Evolutionary conservation across 257 asterid genomes (phyloP), one percentile per base, ranked within the genome.

Genomic region (Gynochthodes officinalis): DNA sequence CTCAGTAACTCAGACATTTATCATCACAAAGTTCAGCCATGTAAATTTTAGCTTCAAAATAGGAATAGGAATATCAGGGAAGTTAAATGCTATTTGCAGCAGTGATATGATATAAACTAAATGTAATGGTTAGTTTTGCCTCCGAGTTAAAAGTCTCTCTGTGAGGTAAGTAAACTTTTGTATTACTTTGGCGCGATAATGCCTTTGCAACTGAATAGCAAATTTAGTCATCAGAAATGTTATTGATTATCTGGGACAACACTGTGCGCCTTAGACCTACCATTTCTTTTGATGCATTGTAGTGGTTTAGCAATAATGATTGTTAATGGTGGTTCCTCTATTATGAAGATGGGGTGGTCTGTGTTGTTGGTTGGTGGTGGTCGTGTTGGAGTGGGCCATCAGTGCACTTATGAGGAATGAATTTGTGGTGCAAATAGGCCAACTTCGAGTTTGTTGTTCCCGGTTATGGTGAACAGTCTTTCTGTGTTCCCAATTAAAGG

Each of bases 31-130:
- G 52, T 43, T 69, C 60, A 58, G 75, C 70, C 70, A 59, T 80
- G 83, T 75, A 78, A 43, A 66, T 78, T 64, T 54, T 79, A 75
- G 85, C 80, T 73, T 78, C 77, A 73, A 76, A n/a, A 74, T 76
- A 73, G 86, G 77, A 65, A 73, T 64, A 69, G 74, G 79, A 57
- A 32, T 42, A 16, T 39, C 28, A 43, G 57, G 61, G 63, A 15
- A 62, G 49, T 43, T 5, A 42, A 55, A 64, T 32, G 64, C 42
- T 33, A 15, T 55, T 64, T 33, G 58, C 76, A 64, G 70, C 81
- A 57, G 61, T 21, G 57, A 68, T 42, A 55, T 44, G 54, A 37
- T 63, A 54, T 62, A 23, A 27, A 64, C 18, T 21, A 53, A n/a
- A 12, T 72, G 77, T 73, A 25, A 10, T 39, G 66, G 70, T 55